A percentile compares a stretch with the other conserved stretches of the same genome.
phyloP scores from a whole-genome alignment of 2,329 filamentous ascomycete species.

The Ophiosphaerella narmari region DNA sequence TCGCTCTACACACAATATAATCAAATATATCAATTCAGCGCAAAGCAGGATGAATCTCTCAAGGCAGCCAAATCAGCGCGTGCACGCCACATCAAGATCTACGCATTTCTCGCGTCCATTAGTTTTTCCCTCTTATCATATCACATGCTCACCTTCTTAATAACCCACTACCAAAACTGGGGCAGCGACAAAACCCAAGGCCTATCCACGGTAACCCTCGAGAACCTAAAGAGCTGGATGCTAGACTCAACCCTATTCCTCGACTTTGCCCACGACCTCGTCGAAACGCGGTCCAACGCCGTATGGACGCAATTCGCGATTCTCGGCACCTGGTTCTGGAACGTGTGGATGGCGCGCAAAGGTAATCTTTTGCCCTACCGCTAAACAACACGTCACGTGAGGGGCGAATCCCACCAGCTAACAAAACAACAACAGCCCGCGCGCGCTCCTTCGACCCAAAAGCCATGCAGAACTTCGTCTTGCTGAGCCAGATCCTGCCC shows the following conservation, averaged over 20 bases:
- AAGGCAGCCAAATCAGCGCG: conserved; percentile 19
- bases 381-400: neutral
- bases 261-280: conserved; percentile 34
- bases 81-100: conserved; percentile 31
- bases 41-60: conserved; percentile 6
- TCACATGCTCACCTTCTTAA: conserved; percentile 39
- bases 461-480: conserved; percentile 26
- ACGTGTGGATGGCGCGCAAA: conserved; percentile 33
- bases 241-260: conserved; percentile 32
- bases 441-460: conserved; percentile 9
- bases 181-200: conserved; percentile 5
- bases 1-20: conserved; percentile 28
- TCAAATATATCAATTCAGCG: neutral
- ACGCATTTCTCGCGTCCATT: conserved; percentile 29
- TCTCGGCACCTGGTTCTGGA: conserved; percentile 37
- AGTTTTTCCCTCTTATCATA: conserved; percentile 36
- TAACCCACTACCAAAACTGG: conserved; percentile 31
- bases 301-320: conserved; percentile 34
- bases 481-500: conserved; percentile 36
- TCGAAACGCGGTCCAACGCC: conserved; percentile 26
- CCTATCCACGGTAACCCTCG: neutral
- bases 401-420: neutral
- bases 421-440: conserved; percentile 14
- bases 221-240: conserved; percentile 33
- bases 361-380: conserved; percentile 10